A percentile compares a stretch with the other conserved stretches of the same genome.
Evolutionary conservation across 805 yeast genomes (phyloP).

Genomic region (Yamadazyma sp.): DNA sequence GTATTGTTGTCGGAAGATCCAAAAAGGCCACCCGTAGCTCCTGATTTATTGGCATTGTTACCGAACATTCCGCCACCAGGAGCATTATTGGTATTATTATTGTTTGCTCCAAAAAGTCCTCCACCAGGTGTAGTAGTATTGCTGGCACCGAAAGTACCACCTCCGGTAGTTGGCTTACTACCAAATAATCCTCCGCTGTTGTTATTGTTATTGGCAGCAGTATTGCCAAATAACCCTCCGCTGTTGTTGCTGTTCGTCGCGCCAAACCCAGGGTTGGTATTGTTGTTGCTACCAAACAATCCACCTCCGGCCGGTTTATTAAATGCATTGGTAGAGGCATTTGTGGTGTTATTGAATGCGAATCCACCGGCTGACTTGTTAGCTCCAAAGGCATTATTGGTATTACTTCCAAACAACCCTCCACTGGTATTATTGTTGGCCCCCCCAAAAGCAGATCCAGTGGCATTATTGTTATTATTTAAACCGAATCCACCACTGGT

Average conservation of each 20-base stretch:
- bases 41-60: constrained; percentile 14
- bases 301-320: constrained; percentile 26
- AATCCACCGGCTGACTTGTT: constrained; percentile 23
- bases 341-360: constrained; percentile 16
- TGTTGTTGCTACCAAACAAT: constrained; percentile 25
- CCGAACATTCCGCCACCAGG: constrained; percentile 28
- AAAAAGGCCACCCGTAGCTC: constrained; percentile 24
- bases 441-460: constrained; percentile 22
- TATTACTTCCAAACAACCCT: constrained; percentile 26
- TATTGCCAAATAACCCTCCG: constrained; percentile 27
- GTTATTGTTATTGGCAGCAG: constrained; percentile 11
- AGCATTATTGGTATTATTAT: constrained; percentile 5
- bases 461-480: constrained; percentile 14
- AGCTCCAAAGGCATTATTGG: constrained; percentile 29
- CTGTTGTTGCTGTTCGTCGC: constrained; percentile 20
- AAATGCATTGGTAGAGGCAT: constrained; percentile 21
- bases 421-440: constrained; percentile 20
- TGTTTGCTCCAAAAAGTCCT: constrained; percentile 28
- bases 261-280: constrained; percentile 24
- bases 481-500: constrained; percentile 23
- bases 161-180: constrained; percentile 24
- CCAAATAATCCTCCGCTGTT: constrained; percentile 23
- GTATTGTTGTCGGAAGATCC: constrained; percentile 15
- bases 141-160: constrained; percentile 42
- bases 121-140: constrained; percentile 23